These are phyloP conservation scores for Rhizopus arrhizus DNA, from an alignment of 371 early-diverging fungal genomes.

Conservation along the genomic window DNA sequence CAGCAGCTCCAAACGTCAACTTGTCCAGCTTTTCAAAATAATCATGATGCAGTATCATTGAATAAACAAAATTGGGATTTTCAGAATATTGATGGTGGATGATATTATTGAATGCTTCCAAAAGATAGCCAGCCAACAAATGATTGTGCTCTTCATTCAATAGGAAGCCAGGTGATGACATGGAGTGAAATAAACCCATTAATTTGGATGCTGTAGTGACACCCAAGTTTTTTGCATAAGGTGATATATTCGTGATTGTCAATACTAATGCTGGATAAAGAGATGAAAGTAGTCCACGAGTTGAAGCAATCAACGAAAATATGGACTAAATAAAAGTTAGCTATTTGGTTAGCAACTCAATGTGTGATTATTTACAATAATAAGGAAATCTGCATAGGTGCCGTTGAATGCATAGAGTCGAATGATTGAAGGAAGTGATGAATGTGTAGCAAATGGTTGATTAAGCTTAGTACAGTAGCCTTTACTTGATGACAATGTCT, in stretches of 20 bases:
- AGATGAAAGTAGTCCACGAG: conserved; percentile 64
- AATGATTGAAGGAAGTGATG: conserved; percentile 64
- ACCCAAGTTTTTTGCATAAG: conserved; percentile 75
- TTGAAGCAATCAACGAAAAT: conserved; percentile 74
- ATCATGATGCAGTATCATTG: conserved; percentile 69
- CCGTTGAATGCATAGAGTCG: conserved; percentile 77
- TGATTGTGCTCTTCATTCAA: conserved; percentile 79
- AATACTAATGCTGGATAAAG: conserved; percentile 79
- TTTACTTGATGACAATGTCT: conserved; percentile 80
- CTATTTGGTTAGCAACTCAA: background rate
- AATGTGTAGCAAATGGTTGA: conserved; percentile 68
- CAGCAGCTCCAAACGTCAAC: conserved; percentile 66
- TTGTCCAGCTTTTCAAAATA: conserved; percentile 65
- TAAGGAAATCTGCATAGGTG: conserved; percentile 82
- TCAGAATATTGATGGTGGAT: conserved; percentile 79
- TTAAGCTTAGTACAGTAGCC: conserved; percentile 78
- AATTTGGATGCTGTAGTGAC: conserved; percentile 74
- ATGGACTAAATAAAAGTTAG: conserved; percentile 56
- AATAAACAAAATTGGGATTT: conserved; percentile 79
- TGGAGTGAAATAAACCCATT: conserved; percentile 71
- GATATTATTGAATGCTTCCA: conserved; percentile 80
- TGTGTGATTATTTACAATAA: conserved; percentile 53
- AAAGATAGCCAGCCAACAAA: conserved; percentile 66
- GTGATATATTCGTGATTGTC: conserved; percentile 80
- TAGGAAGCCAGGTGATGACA: conserved; percentile 79